Evolutionary conservation across 345 rosid species (phyloP), one percentile per base, ranked within the genome.

Genomic region (Eucalyptus fibrosa): DNA sequence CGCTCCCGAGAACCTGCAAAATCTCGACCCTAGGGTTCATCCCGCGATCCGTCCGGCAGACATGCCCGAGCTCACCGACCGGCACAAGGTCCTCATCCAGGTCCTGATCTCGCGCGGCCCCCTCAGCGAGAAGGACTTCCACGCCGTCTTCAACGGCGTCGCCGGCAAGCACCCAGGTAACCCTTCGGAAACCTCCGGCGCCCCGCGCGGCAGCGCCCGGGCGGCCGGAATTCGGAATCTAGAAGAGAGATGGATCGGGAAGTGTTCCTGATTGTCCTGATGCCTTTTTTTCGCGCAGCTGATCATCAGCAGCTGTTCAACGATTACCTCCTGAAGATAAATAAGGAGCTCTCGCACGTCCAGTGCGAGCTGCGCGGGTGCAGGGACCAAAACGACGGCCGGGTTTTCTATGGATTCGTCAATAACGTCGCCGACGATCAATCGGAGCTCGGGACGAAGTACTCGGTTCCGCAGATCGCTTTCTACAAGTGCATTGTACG

Each of bases 21-120:
- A 21, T 45, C 49, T 17, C 62, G 28, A 30, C 88, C 65, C 86
- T 88, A 87, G 88, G 88, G 87, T 87, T 89, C 77, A 24, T 62
- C 81, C 37, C 49, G 59, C 67, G 67, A 50, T 40, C 30, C 72
- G 19, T 7, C 45, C 87, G 40, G 85, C 72, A 87, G 82, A 30
- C 80, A 72, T 97, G 99, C 92, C 89, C 24, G 92, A 91, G 88
- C 91, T 97, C 50, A 93, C 81, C 87, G 96, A 96, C 96, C 93
- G 91, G 92, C 99, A 98, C 93, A 98, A 97, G 59, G 90, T 96
- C 62, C 96, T 98, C 86, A 93, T 98, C 90, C 99, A 98, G 91
- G 94, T 97, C 88, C 88, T 98, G 92, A 91, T 98, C 89, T 91
- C 95, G 10, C 96, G 99, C 81, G 99, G 99, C 81, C 98, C 99